phyloP scores from a whole-genome alignment of 495 filamentous ascomycete species.

The Lepidopterella palustris region DNA sequence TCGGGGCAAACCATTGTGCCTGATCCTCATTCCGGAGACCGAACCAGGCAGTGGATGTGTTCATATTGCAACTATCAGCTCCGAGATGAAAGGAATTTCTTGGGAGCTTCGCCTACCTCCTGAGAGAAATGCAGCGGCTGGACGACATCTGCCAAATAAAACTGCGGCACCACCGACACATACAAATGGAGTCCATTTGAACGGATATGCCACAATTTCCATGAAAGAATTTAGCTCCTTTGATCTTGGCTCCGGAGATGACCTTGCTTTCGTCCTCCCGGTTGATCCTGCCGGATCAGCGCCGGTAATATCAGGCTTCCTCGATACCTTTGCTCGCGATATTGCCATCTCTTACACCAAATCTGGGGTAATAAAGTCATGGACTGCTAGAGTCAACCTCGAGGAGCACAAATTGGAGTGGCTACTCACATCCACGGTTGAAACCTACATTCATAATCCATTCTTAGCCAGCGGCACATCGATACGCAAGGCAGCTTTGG shows the following conservation, averaged over 20 bases:
- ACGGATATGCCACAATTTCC: constrained; percentile 30
- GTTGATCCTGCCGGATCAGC: constrained; percentile 82
- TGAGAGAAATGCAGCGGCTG: constrained; percentile 21
- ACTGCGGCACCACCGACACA: neutral
- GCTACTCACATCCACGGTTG: constrained; percentile 76
- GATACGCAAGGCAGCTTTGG: constrained; percentile 79
- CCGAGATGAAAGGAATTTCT: constrained; percentile 73
- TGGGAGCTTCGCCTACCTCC: constrained; percentile 67
- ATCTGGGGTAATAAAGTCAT: constrained; percentile 69
- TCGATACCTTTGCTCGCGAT: constrained; percentile 83
- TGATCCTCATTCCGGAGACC: constrained; percentile 66
- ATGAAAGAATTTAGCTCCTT: constrained; percentile 68
- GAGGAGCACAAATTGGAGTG: constrained; percentile 58
- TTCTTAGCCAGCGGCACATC: constrained; percentile 79
- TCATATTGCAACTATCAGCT: constrained; percentile 77
- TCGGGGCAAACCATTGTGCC: constrained; percentile 70
- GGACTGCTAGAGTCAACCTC: constrained; percentile 71
- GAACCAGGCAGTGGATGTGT: constrained; percentile 42
- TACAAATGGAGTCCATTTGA: constrained; percentile 32
- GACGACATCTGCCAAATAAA: constrained; percentile 20
- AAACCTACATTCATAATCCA: constrained; percentile 68
- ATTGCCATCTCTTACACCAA: constrained; percentile 82
- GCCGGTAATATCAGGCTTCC: constrained; percentile 65
- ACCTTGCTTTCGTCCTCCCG: constrained; percentile 75
- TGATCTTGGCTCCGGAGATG: constrained; percentile 61